A percentile compares a stretch with the other conserved stretches of the same genome.
Evolutionary conservation across 2,329 filamentous ascomycete species (phyloP).

Genomic region (Helicocarpus griseus): DNA sequence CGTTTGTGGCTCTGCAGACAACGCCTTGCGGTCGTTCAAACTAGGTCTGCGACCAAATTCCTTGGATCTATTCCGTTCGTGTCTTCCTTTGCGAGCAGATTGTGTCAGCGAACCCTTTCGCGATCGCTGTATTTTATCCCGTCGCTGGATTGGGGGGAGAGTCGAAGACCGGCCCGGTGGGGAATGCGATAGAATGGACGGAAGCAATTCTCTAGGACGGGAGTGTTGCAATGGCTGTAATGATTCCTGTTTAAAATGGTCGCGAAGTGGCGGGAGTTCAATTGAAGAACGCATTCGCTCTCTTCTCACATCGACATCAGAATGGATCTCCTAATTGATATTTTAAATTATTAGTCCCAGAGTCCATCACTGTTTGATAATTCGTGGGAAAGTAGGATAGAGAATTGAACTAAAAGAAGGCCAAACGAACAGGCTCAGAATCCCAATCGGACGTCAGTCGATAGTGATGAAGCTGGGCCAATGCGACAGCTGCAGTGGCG

Average conservation of each 20-base stretch:
- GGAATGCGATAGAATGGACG: slow-evolving; percentile 71
- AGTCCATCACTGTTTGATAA: neutral
- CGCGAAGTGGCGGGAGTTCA: slow-evolving; percentile 62
- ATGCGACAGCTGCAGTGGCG: slow-evolving; percentile 70
- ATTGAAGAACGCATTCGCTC: slow-evolving; percentile 56
- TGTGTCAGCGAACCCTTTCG: slow-evolving; percentile 74
- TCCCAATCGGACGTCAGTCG: slow-evolving; percentile 70
- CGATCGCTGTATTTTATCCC: slow-evolving; percentile 60
- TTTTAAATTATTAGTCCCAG: slow-evolving; percentile 11
- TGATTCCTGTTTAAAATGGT: slow-evolving; percentile 61
- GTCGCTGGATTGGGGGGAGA: slow-evolving; percentile 69
- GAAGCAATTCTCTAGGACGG: slow-evolving; percentile 64
- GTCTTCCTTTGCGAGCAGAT: slow-evolving; percentile 62
- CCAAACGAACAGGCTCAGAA: slow-evolving; percentile 57
- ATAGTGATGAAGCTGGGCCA: slow-evolving; percentile 76
- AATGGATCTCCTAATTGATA: slow-evolving; percentile 54
- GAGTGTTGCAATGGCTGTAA: slow-evolving; percentile 53
- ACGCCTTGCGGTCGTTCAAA: slow-evolving; percentile 68
- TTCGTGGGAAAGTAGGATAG: slow-evolving; percentile 13
- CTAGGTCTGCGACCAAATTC: slow-evolving; percentile 64
- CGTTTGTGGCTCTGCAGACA: slow-evolving; percentile 73
- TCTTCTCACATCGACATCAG: slow-evolving; percentile 57
- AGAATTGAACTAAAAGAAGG: slow-evolving; percentile 7
- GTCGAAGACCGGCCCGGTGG: slow-evolving; percentile 82
- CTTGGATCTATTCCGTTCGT: slow-evolving; percentile 71